Evolutionary conservation across 169 alveolate species (phyloP).

Genomic region (Eimeria sp.): DNA sequence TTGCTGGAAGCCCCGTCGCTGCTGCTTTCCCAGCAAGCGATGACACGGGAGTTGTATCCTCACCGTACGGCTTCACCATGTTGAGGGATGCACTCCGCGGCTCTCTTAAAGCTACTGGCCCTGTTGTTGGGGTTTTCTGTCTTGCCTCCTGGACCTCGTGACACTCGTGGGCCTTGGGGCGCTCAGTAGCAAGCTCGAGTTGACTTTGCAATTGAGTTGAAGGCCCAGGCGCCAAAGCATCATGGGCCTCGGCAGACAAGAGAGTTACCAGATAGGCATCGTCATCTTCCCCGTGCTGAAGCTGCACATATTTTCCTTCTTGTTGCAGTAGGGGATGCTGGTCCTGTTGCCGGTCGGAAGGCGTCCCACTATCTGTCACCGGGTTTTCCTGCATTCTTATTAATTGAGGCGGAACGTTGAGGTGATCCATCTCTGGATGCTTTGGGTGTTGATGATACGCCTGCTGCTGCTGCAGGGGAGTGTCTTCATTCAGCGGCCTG

Average conservation of each 20-base stretch:
- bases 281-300: neutral
- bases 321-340: neutral
- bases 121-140: neutral
- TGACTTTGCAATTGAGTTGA: neutral
- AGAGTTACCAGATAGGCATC: slow-evolving; percentile 39
- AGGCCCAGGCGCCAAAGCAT: neutral
- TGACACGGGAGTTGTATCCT: slow-evolving; percentile 32
- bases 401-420: neutral
- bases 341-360: neutral
- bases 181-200: neutral
- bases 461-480: neutral
- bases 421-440: neutral
- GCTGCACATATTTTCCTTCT: neutral
- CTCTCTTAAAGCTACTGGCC: neutral
- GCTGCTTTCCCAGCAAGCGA: slow-evolving; percentile 1
- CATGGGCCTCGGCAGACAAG: slow-evolving; percentile 19
- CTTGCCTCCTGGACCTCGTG: neutral
- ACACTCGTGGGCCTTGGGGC: neutral
- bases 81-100: neutral
- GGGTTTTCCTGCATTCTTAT: neutral
- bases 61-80: neutral
- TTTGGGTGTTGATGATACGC: slow-evolving; percentile 14
- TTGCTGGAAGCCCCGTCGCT: slow-evolving; percentile 8
- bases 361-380: neutral
- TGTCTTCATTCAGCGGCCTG: neutral